Conservation (phyloP, 306 rosid species). For the Mimosa bimucronata region DNA sequence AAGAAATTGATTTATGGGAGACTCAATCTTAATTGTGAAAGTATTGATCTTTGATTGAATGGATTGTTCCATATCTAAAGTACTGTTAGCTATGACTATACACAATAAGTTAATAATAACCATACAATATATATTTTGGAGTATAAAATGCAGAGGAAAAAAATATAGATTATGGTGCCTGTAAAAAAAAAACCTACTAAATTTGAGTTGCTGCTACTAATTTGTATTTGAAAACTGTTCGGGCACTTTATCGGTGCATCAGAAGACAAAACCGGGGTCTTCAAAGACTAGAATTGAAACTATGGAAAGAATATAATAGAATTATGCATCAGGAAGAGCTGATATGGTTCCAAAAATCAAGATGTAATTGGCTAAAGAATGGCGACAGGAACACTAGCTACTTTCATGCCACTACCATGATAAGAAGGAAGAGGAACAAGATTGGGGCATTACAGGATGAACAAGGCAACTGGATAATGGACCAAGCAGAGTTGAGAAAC, state of each 20-base stretch:
- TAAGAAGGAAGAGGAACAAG: background rate
- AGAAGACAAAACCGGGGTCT: too few relatives aligned
- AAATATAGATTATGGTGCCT: conserved; percentile 4
- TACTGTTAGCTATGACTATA: background rate
- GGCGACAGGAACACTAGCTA: background rate
- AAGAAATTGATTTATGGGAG: background rate
- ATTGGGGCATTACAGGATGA: background rate
- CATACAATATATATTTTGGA: conserved; percentile 5
- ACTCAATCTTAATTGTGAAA: background rate
- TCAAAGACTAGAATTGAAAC: background rate
- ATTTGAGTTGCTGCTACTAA: conserved; percentile 25
- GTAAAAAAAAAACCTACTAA: too few relatives aligned
- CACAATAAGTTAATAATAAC: too few relatives aligned
- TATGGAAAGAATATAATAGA: background rate
- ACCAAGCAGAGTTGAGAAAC: too few relatives aligned
- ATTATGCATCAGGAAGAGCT: too few relatives aligned
- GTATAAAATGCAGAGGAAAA: background rate
- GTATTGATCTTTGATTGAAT: too few relatives aligned
- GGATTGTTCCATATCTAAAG: background rate
- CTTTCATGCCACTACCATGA: background rate
- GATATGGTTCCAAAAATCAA: background rate
- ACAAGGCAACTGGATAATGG: background rate
- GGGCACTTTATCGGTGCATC: conserved; percentile 65
- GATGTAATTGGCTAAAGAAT: background rate
- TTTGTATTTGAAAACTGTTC: conserved; percentile 47